Evolutionary conservation across 257 asterid species (phyloP), one percentile per base, ranked within the genome.

Genomic region (Solanum microdontum): DNA sequence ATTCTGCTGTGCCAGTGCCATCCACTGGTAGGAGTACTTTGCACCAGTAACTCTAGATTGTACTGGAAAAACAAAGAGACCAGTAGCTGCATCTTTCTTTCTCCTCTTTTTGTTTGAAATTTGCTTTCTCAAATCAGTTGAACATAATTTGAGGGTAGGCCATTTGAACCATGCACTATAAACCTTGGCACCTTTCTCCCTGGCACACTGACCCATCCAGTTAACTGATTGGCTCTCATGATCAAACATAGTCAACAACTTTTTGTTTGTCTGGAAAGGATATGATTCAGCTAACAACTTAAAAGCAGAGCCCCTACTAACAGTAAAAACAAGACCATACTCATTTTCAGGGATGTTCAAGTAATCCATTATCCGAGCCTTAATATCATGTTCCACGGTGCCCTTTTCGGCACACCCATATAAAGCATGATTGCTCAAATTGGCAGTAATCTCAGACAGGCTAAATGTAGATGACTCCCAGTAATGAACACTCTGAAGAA

Each of bases 1-100:
- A 87, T 97, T 97, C 95, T 97, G 99, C 89, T 97, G 99, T 73
- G 99, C 99, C 89, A 97, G 86, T 14, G 99, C 98, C 99, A 97
- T 96, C 99, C 99, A 97, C 86, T 97, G 99, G 87, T 97, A 97
- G 6, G 99, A 97, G 91, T 97, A 97, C 90, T 95, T 97, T 0
- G 99, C 99, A 74, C 99, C 99, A 15, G 98, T 95, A 74, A 97
- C 99, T 79, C 99, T 91, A 12, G 99, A 97, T 88, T 97, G 99
- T 55, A 97, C 99, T 51, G 99, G 99, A 89, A 97, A 97, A 69
- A 96, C 99, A 75, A 97, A 96, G 72, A 97, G 98, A 48, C 99
- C 99, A 23, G 94, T 91, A 1, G 98, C 98, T 4, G 98, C 91
- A 90, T 97, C 99, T 88, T 96, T 97, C 92, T 96, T 97, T 80